phyloP scores from a whole-genome alignment of 2,329 filamentous ascomycete genomes.

The Geosmithia morbida region DNA sequence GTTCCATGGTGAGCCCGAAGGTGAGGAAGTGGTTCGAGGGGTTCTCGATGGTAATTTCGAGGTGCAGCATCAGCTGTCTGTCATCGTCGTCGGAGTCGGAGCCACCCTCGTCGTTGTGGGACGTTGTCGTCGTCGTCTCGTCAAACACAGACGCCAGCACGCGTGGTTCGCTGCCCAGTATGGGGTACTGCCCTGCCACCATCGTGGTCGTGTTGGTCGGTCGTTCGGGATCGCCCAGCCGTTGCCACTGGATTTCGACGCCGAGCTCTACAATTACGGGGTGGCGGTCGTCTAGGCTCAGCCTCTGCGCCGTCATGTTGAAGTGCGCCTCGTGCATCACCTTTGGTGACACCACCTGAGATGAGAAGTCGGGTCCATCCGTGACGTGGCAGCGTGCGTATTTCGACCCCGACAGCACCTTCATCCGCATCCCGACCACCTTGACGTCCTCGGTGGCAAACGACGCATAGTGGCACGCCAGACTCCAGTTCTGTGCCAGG shows the following conservation, averaged over 20 bases:
- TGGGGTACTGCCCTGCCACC: slow-evolving; percentile 63
- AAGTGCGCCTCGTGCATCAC: slow-evolving; percentile 61
- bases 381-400: slow-evolving; percentile 42
- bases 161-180: slow-evolving; percentile 74
- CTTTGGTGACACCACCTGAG: slow-evolving; percentile 43
- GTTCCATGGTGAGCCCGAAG: slow-evolving; percentile 85
- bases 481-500: slow-evolving; percentile 66
- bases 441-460: slow-evolving; percentile 61
- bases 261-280: slow-evolving; percentile 61
- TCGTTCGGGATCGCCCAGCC: slow-evolving; percentile 7
- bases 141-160: slow-evolving; percentile 52
- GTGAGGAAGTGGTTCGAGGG: slow-evolving; percentile 89
- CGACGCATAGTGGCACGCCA: slow-evolving; percentile 60
- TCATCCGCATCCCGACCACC: slow-evolving; percentile 47
- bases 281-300: slow-evolving; percentile 67
- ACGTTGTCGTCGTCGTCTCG: neutral
- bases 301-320: slow-evolving; percentile 59
- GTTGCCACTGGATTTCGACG: slow-evolving; percentile 60
- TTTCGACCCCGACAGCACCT: slow-evolving; percentile 44
- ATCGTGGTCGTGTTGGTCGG: slow-evolving; percentile 50
- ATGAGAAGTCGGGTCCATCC: slow-evolving; percentile 24
- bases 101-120: slow-evolving; percentile 9
- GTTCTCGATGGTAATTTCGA: slow-evolving; percentile 68
- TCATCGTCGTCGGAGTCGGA: neutral
- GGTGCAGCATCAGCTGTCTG: slow-evolving; percentile 14